These are phyloP conservation scores for Eucalyptus pauciflora DNA, from an alignment of 345 rosid genomes.

Conservation along the genomic window DNA sequence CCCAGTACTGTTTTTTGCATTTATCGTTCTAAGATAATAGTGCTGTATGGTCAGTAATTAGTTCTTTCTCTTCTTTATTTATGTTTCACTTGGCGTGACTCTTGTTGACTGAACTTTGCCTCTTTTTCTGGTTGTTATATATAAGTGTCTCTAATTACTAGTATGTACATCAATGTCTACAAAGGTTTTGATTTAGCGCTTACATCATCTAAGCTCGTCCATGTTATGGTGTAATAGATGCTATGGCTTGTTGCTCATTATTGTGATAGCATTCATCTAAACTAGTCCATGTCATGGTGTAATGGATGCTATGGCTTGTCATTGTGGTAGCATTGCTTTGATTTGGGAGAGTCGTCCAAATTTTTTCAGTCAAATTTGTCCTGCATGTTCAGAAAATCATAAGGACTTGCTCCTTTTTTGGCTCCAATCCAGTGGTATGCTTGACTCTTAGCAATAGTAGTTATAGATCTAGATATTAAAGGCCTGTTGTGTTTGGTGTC, in stretches of 20 bases:
- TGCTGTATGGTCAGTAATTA: not conserved
- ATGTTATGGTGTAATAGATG: not conserved
- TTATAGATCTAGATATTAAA: not conserved
- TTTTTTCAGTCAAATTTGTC: not conserved
- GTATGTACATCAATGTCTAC: not conserved
- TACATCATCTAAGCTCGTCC: not conserved
- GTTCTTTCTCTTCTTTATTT: not conserved
- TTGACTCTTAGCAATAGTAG: not conserved
- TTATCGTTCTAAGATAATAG: not conserved
- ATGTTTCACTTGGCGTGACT: not conserved
- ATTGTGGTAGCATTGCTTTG: not conserved
- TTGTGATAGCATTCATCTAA: not conserved
- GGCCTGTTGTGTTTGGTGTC: not conserved
- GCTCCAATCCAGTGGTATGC: not conserved
- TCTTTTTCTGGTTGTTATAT: not conserved
- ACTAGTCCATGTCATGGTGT: not conserved
- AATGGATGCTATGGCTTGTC: not conserved
- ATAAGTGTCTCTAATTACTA: not conserved
- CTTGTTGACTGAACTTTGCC: not conserved
- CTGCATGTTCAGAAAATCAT: not conserved
- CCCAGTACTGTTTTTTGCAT: not conserved
- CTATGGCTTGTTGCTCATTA: not conserved
- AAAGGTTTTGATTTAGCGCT: not conserved
- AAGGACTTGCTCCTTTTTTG: not conserved
- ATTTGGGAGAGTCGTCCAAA: not conserved